phyloP scores from a whole-genome alignment of 805 yeast species.

The Nakazawaea siamensis region DNA sequence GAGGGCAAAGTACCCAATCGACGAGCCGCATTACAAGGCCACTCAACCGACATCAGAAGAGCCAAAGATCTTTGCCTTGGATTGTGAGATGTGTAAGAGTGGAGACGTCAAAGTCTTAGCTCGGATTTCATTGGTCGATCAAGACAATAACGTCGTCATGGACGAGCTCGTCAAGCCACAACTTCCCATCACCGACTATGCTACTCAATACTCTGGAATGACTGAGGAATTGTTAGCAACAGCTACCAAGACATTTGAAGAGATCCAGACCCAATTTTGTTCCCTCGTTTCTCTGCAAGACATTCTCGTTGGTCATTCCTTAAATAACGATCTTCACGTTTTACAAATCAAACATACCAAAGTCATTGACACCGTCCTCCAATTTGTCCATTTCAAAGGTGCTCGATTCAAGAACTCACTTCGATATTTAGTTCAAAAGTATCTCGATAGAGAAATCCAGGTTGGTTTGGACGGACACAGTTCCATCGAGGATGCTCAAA shows the following conservation, averaged over 20 bases:
- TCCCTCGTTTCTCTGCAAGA: slow-evolving; percentile 46
- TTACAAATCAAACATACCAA: slow-evolving; percentile 63
- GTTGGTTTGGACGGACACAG: slow-evolving; percentile 66
- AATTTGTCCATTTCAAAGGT: slow-evolving; percentile 77
- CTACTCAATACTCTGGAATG: slow-evolving; percentile 82
- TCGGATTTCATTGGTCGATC: slow-evolving; percentile 67
- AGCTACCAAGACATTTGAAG: slow-evolving; percentile 57
- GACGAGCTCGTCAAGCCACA: slow-evolving; percentile 77
- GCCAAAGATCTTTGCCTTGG: slow-evolving; percentile 67
- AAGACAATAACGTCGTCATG: slow-evolving; percentile 47
- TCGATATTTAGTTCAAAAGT: slow-evolving; percentile 54
- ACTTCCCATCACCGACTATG: slow-evolving; percentile 67
- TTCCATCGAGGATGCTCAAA: slow-evolving; percentile 75
- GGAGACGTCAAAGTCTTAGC: slow-evolving; percentile 60
- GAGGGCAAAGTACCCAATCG: slow-evolving; percentile 49
- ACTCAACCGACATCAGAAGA: no score
- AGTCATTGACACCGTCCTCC: slow-evolving; percentile 73
- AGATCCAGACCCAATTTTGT: slow-evolving; percentile 55
- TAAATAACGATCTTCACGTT: slow-evolving; percentile 74
- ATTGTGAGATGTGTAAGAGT: slow-evolving; percentile 88
- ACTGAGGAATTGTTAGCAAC: slow-evolving; percentile 56
- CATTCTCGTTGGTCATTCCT: slow-evolving; percentile 79
- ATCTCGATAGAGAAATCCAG: slow-evolving; percentile 57
- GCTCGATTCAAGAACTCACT: slow-evolving; percentile 76
- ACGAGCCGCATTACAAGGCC: slow-evolving; percentile 31